A percentile compares a stretch with the other conserved stretches of the same genome.
phyloP scores from a whole-genome alignment of 345 rosid genomes.

The Brassica incana region DNA sequence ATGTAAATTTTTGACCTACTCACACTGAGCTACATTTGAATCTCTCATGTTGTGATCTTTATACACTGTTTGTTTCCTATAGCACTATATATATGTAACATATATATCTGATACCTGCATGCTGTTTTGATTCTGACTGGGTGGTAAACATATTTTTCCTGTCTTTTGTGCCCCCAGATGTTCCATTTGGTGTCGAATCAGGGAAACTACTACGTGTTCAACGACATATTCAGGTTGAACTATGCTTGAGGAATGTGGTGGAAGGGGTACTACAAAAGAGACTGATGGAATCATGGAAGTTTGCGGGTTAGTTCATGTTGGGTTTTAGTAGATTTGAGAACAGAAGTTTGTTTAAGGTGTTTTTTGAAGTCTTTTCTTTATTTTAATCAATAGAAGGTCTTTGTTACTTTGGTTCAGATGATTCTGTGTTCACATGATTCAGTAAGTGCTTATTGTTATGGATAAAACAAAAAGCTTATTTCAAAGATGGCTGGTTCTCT shows the following conservation, averaged over 20 bases:
- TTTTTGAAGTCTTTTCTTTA: constrained; percentile 17
- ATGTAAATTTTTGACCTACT: neutral
- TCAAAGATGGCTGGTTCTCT: constrained; percentile 1
- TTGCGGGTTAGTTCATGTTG: neutral
- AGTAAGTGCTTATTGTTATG: neutral
- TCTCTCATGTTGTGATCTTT: neutral
- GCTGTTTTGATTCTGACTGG: no score
- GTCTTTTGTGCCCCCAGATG: constrained; percentile 52
- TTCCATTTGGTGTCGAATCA: constrained; percentile 94
- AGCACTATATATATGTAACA: neutral
- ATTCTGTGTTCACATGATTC: constrained; percentile 19
- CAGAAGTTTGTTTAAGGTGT: neutral
- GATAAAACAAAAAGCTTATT: neutral
- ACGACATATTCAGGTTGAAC: constrained; percentile 96
- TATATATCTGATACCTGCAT: neutral
- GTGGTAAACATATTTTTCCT: neutral
- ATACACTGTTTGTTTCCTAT: neutral
- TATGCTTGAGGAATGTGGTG: constrained; percentile 56
- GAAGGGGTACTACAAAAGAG: neutral
- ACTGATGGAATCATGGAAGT: neutral
- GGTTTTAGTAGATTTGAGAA: constrained; percentile 11
- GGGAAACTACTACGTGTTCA: constrained; percentile 87
- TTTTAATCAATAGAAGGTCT: neutral
- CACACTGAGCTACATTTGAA: neutral
- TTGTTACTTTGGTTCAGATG: constrained; percentile 27